A percentile compares a stretch with the other conserved stretches of the same genome.
These are phyloP conservation scores for Puccinia polysora DNA, from an alignment of 1,284 basidiomycete species.

Conservation along the genomic window DNA sequence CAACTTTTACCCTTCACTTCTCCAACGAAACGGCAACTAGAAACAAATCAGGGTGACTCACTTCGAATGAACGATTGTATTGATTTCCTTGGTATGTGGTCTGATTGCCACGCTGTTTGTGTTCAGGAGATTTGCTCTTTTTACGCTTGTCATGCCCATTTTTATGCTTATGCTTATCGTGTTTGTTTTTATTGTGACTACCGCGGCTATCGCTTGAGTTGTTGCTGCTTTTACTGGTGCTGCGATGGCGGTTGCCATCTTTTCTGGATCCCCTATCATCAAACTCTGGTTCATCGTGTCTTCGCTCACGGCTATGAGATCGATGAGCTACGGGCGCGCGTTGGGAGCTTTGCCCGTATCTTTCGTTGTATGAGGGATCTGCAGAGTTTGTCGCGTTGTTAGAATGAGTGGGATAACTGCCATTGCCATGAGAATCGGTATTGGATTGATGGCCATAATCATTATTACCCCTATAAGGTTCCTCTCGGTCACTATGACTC, in stretches of 20 bases:
- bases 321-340: too few species aligned
- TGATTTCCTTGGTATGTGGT: neutral
- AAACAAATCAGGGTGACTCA: neutral
- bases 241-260: conserved; percentile 9
- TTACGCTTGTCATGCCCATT: conserved; percentile 22
- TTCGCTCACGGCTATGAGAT: too few species aligned
- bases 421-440: neutral
- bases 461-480: neutral
- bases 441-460: neutral
- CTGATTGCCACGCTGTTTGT: conserved; percentile 4
- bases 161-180: too few species aligned
- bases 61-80: conserved; percentile 2
- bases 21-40: neutral
- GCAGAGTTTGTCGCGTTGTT: neutral
- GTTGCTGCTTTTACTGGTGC: neutral
- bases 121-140: neutral
- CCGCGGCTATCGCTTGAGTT: conserved; percentile 1
- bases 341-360: too few species aligned
- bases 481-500: neutral
- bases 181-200: conserved; percentile 12
- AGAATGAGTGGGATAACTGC: neutral
- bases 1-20: neutral
- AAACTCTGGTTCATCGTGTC: neutral
- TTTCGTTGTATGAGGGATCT: neutral
- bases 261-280: neutral